phyloP scores from a whole-genome alignment of 768 basidiomycete species.

The Russula dissimulans region DNA sequence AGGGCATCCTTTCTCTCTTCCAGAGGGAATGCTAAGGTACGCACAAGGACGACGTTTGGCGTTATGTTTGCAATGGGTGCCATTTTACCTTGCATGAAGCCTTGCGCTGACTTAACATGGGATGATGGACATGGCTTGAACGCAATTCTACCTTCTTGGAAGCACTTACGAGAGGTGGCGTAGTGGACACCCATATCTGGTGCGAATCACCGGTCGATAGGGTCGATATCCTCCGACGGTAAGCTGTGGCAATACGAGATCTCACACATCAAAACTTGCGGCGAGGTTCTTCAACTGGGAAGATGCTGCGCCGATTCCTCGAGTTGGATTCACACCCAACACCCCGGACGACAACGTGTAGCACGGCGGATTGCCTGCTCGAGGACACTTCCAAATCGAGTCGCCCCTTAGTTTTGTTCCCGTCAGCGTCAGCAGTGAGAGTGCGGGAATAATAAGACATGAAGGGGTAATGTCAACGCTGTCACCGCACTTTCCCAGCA shows the following conservation, averaged over 20 bases:
- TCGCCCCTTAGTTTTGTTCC: background rate
- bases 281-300: background rate
- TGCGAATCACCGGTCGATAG: background rate
- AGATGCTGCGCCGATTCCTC: background rate
- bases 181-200: background rate
- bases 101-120: background rate
- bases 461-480: background rate
- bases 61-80: background rate
- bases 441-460: background rate
- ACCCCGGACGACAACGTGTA: background rate
- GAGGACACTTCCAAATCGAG: background rate
- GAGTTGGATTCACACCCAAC: background rate
- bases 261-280: too few species aligned
- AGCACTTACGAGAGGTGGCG: constrained; percentile 1
- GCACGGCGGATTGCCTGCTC: too few species aligned
- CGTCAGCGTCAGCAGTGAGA: background rate
- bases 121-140: background rate
- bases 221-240: background rate
- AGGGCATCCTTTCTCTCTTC: background rate
- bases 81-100: background rate
- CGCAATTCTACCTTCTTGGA: background rate
- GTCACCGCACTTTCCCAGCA: background rate
- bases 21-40: background rate
- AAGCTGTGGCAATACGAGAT: background rate
- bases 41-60: background rate